Base-by-base conservation (phyloP, 2,329 filamentous ascomycete species). In the Epichloe coenophiala region DNA sequence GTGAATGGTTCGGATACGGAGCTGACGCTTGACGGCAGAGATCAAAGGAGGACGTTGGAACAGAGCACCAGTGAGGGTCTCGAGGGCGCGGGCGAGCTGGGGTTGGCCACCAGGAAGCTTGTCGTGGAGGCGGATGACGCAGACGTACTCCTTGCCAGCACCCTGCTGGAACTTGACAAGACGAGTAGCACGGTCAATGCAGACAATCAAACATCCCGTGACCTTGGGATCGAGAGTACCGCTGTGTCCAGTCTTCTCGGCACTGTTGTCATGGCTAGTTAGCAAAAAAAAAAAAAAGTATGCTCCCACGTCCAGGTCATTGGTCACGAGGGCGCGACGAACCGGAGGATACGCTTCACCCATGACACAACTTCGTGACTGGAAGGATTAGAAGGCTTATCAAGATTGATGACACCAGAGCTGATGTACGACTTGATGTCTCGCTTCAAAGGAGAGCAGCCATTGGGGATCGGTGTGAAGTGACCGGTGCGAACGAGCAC, bases 91-190 rank as follows among this genome's bases (percentile, higher is more conserved):
- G 52, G 88, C 84, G 63, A 98, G 91, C 70, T 95, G 90, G 42
- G 88, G 82, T 75, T 95, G 85, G 61, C 91, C 91, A 58, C 91
- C 93, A 49, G 90, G 87, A 50, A 98, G 78, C 73, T 90, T 95
- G 73, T 95, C 90, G 72, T 98, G 93, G 56, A 98, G 79, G 63
- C 93, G 82, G 63, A 97, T 88, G 54, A 98, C 89, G 63, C 86
- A 90, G 49, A 97, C 90, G 68, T 98, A 98, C 75, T 98, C 93
- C 76, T 98, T 98, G 78, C 93, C 93, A 55, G 93, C 93, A 64
- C 91, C 90, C 72, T 98, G 93, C 73, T 98, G 93, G 49, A 90
- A 95, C 78, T 98, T 98, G 68, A 98, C 93, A 52, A 98, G 83
- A 63, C 93, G 86, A 58, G 93, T 98, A 50, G 93, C 93, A 64